A percentile compares a stretch with the other conserved stretches of the same genome.
Evolutionary conservation across 2,329 filamentous ascomycete genomes (phyloP).

Genomic region (Arthroderma sp.): DNA sequence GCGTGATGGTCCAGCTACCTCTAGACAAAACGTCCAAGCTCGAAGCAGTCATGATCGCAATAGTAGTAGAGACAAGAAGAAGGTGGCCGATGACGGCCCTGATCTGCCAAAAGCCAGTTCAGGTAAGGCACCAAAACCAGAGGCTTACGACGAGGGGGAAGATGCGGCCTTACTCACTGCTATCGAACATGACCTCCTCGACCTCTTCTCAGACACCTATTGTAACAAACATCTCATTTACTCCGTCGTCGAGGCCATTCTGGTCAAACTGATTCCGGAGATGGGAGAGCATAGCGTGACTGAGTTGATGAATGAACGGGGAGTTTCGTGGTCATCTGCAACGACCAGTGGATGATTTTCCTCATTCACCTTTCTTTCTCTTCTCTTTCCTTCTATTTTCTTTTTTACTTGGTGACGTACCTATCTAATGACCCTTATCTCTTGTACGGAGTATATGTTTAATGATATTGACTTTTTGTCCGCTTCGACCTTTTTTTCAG

Average conservation of each 20-base stretch:
- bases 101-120: not conserved
- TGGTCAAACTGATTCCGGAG: slow-evolving; percentile 78
- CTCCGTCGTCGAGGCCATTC: slow-evolving; percentile 62
- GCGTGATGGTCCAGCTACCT: not conserved
- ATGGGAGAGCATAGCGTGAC: slow-evolving; percentile 57
- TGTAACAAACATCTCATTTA: slow-evolving; percentile 91
- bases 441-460: not conserved
- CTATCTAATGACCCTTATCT: not conserved
- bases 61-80: not conserved
- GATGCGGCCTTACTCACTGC: slow-evolving; percentile 44
- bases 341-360: not conserved
- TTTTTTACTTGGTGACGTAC: not conserved
- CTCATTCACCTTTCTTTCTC: not conserved
- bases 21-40: slow-evolving; percentile 7
- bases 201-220: slow-evolving; percentile 68
- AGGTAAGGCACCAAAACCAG: not conserved
- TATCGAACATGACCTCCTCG: slow-evolving; percentile 53
- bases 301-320: slow-evolving; percentile 62
- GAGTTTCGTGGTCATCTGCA: slow-evolving; percentile 24
- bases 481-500: not conserved
- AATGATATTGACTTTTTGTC: slow-evolving; percentile 3
- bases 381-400: not conserved
- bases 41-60: slow-evolving; percentile 2
- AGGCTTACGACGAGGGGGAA: slow-evolving; percentile 28
- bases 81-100: not conserved